phyloP scores from a whole-genome alignment of 78 protist species.

The Diacronema lutheri region DNA sequence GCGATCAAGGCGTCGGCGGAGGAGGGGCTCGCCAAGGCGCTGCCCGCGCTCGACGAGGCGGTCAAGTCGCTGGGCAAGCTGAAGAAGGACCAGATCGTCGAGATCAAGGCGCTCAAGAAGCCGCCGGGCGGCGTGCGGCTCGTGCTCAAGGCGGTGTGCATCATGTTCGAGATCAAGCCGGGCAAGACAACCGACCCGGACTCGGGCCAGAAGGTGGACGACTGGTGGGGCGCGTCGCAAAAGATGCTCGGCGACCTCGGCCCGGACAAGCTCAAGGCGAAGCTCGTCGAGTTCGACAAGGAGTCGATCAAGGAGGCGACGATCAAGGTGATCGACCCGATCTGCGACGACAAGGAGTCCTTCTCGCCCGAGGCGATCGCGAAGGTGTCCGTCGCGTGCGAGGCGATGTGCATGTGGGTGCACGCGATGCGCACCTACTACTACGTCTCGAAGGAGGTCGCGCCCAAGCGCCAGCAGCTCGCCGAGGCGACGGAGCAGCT shows the following conservation, averaged over 20 bases:
- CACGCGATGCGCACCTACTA: constrained; percentile 75
- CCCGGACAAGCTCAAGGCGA: constrained; percentile 14
- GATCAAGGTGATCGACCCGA: constrained; percentile 46
- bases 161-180: constrained; percentile 22
- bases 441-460: constrained; percentile 58
- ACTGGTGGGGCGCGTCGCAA: constrained; percentile 68
- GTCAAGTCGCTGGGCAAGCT: neutral
- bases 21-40: constrained; percentile 47
- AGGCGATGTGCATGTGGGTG: constrained; percentile 82
- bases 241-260: constrained; percentile 33
- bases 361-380: constrained; percentile 66
- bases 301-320: constrained; percentile 47
- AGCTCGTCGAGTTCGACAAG: constrained; percentile 57
- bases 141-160: constrained; percentile 60
- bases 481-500: neutral
- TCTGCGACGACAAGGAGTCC: constrained; percentile 37
- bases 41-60: constrained; percentile 54
- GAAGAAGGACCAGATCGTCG: constrained; percentile 26
- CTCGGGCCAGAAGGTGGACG: constrained; percentile 54
- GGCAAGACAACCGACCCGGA: constrained; percentile 13
- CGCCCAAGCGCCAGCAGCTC: constrained; percentile 59
- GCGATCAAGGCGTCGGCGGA: constrained; percentile 27
- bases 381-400: constrained; percentile 68
- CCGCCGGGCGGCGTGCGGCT: constrained; percentile 58
- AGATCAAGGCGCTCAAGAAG: constrained; percentile 43